These are phyloP conservation scores for Xerocomus brunneocitrinus DNA, from an alignment of 768 basidiomycete species.

Conservation along the genomic window DNA sequence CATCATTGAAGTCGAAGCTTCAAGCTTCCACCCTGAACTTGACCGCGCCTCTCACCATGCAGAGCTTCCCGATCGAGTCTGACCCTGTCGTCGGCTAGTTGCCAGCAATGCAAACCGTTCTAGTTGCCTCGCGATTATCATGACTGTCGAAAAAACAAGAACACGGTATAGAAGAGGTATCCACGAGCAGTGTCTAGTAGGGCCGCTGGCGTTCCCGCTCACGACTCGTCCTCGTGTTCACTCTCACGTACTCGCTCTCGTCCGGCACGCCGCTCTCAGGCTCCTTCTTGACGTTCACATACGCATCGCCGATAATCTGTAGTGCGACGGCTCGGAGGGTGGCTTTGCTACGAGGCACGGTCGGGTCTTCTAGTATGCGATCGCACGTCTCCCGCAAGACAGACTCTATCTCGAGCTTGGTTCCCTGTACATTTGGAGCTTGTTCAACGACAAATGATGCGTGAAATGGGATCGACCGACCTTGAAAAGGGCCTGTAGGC, in stretches of 20 bases:
- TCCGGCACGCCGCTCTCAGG: conserved; percentile 35
- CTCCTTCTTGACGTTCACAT: conserved; percentile 65
- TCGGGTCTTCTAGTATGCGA: conserved; percentile 59
- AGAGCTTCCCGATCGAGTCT: neutral
- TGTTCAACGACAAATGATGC: neutral
- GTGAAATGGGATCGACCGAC: conserved; percentile 31
- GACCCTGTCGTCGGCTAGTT: neutral
- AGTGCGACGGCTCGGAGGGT: conserved; percentile 74
- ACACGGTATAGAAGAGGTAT: conserved; percentile 7
- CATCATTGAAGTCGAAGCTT: too few relatives aligned
- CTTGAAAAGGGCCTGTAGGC: conserved; percentile 87
- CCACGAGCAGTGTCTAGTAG: conserved; percentile 6
- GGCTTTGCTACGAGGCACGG: conserved; percentile 51
- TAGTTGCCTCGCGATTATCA: neutral
- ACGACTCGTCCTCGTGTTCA: conserved; percentile 71
- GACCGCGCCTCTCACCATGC: too few relatives aligned
- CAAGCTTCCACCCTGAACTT: too few relatives aligned
- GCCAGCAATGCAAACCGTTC: neutral
- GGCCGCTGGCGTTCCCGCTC: conserved; percentile 34
- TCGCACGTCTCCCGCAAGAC: conserved; percentile 88
- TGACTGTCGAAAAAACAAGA: neutral
- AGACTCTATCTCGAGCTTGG: conserved; percentile 89
- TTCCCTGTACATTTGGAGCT: conserved; percentile 47
- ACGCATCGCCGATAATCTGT: conserved; percentile 82
- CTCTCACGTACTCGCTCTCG: conserved; percentile 76